Evolutionary conservation across 2,329 filamentous ascomycete species (phyloP).

Genomic region (Talaromyces sp.): DNA sequence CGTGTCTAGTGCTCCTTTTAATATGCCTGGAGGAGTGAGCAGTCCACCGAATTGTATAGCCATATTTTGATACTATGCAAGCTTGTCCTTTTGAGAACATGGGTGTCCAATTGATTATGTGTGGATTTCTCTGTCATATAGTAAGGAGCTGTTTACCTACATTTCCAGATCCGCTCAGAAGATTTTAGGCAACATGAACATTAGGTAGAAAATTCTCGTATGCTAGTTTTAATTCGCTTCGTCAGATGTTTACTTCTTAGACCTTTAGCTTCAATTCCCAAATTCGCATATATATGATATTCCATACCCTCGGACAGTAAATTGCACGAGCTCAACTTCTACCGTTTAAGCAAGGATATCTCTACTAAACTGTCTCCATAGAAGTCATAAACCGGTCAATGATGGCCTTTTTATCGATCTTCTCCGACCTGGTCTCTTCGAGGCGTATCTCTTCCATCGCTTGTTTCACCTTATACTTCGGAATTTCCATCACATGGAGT

Average conservation of each 20-base stretch:
- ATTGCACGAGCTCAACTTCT: neutral
- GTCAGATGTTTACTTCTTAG: no score
- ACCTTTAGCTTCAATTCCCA: no score
- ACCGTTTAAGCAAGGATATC: neutral
- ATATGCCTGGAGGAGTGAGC: constrained; percentile 48
- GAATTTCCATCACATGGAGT: neutral
- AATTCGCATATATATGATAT: no score
- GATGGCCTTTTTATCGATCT: neutral
- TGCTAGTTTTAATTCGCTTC: no score
- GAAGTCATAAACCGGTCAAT: neutral
- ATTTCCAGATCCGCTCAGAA: no score
- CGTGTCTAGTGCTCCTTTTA: constrained; percentile 48
- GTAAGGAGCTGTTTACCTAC: no score
- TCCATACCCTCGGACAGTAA: no score
- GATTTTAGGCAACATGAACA: no score
- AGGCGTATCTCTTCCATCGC: neutral
- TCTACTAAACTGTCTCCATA: neutral
- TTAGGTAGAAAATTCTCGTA: no score
- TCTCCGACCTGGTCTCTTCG: neutral
- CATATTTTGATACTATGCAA: constrained; percentile 35
- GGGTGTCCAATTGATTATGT: no score
- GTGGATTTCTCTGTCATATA: no score
- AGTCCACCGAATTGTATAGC: constrained; percentile 47
- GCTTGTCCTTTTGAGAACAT: no score
- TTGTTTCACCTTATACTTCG: neutral